Conservation (phyloP, 2,329 filamentous ascomycete genomes). For the Massarina eburnea region DNA sequence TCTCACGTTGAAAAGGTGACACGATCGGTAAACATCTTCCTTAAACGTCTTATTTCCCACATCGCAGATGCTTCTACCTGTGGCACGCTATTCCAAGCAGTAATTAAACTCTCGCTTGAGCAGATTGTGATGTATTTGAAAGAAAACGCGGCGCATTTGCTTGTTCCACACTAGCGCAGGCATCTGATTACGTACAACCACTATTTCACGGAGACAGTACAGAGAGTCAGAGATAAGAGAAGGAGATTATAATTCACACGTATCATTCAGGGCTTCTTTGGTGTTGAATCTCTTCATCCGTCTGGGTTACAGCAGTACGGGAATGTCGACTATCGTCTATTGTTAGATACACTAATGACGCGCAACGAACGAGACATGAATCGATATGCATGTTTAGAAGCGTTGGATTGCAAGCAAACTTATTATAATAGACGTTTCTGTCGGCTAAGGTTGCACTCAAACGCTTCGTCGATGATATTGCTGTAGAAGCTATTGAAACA, state of each 20-base stretch:
- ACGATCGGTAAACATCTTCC: constrained; percentile 3
- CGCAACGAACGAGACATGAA: constrained; percentile 31
- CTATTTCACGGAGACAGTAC: constrained; percentile 39
- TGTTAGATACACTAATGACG: constrained; percentile 13
- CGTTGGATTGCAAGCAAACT: constrained; percentile 34
- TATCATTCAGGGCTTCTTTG: no score
- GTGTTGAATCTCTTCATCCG: no score
- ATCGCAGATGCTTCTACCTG: constrained; percentile 6
- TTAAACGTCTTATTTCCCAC: constrained; percentile 6
- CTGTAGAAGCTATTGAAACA: constrained; percentile 42
- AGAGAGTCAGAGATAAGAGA: constrained; percentile 28
- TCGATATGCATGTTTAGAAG: constrained; percentile 28
- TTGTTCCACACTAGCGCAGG: constrained; percentile 15
- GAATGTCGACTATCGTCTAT: constrained; percentile 7
- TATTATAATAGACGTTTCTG: constrained; percentile 23
- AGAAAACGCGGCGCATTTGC: constrained; percentile 14
- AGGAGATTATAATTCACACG: constrained; percentile 4
- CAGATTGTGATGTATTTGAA: constrained; percentile 5
- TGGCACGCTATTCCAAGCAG: constrained; percentile 3
- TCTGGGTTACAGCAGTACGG: constrained; percentile 10
- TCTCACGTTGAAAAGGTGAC: constrained; percentile 5
- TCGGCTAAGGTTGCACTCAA: constrained; percentile 44
- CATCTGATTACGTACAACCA: constrained; percentile 43
- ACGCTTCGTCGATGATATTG: constrained; percentile 45
- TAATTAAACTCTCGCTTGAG: constrained; percentile 10